These are phyloP conservation scores for Cryptosporidium viatorum DNA, from an alignment of 169 alveolate genomes.

Conservation along the genomic window DNA sequence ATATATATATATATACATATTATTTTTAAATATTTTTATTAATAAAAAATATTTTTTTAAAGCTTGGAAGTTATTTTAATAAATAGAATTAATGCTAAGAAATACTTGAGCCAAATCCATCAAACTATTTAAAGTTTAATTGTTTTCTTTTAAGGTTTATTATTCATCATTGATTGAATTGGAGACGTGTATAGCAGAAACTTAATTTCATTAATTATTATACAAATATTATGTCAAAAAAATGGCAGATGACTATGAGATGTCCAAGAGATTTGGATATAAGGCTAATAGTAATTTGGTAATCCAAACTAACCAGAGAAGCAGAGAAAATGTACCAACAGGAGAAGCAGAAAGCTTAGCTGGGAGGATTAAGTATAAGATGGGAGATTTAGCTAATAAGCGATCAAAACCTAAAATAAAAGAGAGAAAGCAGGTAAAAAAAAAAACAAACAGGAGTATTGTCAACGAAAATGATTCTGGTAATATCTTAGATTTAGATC, in stretches of 20 bases:
- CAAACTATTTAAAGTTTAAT: neutral
- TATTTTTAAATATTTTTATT: neutral
- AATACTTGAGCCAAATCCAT: neutral
- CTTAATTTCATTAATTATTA: neutral
- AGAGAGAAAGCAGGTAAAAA: slow-evolving; percentile 60
- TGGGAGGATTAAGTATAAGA: slow-evolving; percentile 87
- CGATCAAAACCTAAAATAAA: slow-evolving; percentile 75
- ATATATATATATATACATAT: no score
- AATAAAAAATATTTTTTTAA: neutral
- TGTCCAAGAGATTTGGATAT: slow-evolving; percentile 92
- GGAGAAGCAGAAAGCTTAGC: slow-evolving; percentile 97
- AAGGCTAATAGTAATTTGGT: slow-evolving; percentile 83
- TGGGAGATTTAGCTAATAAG: slow-evolving; percentile 93
- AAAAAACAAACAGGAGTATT: slow-evolving; percentile 68
- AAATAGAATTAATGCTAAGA: slow-evolving; percentile 9
- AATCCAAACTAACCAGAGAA: slow-evolving; percentile 79
- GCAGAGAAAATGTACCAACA: slow-evolving; percentile 90
- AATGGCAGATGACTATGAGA: slow-evolving; percentile 94
- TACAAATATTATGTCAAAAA: slow-evolving; percentile 35
- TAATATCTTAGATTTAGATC: slow-evolving; percentile 35
- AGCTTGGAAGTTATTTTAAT: slow-evolving; percentile 3
- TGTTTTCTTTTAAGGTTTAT: neutral
- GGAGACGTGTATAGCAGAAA: neutral
- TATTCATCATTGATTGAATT: neutral
- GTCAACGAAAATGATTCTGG: slow-evolving; percentile 49